phyloP scores from a whole-genome alignment of 495 filamentous ascomycete genomes.

The Daldinia childiae region DNA sequence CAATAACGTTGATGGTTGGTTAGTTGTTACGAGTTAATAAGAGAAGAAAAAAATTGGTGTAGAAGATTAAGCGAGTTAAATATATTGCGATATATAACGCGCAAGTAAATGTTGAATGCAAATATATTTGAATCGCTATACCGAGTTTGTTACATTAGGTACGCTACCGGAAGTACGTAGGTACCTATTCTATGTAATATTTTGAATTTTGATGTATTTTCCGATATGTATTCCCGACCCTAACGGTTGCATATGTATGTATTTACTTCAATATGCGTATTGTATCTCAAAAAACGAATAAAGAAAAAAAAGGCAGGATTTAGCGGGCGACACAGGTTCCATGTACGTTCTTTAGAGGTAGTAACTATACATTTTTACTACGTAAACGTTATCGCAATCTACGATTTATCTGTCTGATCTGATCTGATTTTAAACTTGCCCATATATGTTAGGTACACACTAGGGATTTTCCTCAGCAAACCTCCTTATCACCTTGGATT shows the following conservation, averaged over 20 bases:
- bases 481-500: no score
- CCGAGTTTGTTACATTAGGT: no score
- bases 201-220: no score
- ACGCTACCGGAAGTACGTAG: background rate
- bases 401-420: constrained; percentile 23
- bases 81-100: no score
- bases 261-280: background rate
- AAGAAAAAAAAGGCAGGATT: constrained; percentile 28
- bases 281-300: constrained; percentile 7
- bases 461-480: background rate
- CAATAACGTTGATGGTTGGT: background rate
- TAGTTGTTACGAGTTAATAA: no score
- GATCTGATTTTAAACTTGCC: constrained; percentile 14
- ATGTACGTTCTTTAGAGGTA: no score
- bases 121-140: no score
- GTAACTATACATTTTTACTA: background rate
- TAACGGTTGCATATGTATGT: constrained; percentile 5
- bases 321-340: constrained; percentile 24
- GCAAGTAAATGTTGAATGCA: no score
- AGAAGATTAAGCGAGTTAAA: no score
- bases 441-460: background rate
- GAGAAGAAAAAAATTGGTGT: no score
- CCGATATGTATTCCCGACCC: constrained; percentile 1
- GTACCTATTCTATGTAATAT: background rate
- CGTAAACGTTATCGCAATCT: constrained; percentile 4